These are phyloP conservation scores for Quercus phellos DNA, from an alignment of 331 rosid genomes.

Conservation along the genomic window DNA sequence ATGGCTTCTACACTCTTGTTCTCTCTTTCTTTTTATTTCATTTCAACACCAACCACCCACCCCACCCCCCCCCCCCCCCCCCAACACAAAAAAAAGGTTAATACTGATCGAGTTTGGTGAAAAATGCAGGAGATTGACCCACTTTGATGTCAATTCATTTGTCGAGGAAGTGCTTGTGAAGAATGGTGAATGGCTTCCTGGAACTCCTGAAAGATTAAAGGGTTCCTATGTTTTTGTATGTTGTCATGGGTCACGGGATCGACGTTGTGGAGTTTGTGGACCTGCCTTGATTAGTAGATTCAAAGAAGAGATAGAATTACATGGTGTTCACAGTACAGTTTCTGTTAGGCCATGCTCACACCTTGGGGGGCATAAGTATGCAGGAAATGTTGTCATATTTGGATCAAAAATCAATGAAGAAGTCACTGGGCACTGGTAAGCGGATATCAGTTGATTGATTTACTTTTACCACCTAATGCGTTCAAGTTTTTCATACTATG, in stretches of 20 bases:
- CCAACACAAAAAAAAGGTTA: not conserved
- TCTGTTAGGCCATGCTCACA: constrained; percentile 95
- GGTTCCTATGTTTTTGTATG: constrained; percentile 81
- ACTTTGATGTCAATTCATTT: constrained; percentile 91
- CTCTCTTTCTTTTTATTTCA: not conserved
- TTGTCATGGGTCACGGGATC: constrained; percentile 89
- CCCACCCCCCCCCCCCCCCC: not conserved
- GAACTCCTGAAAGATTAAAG: constrained; percentile 75
- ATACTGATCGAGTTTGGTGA: not conserved
- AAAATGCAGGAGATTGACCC: constrained; percentile 86
- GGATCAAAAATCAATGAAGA: constrained; percentile 52
- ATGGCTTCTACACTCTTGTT: not conserved
- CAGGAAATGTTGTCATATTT: constrained; percentile 82
- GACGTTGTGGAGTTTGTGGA: constrained; percentile 95
- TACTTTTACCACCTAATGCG: not conserved
- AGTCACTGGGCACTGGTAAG: constrained; percentile 88
- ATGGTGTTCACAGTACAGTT: constrained; percentile 66
- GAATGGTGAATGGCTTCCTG: constrained; percentile 91
- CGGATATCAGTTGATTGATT: not conserved
- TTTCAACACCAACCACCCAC: too few relatives aligned
- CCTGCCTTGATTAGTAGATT: constrained; percentile 78
- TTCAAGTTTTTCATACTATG: not conserved
- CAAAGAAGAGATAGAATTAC: constrained; percentile 65
- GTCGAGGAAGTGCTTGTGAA: constrained; percentile 99
- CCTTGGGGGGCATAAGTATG: constrained; percentile 82